Evolutionary conservation across 495 filamentous ascomycete species (phyloP).

Genomic region (Neurospora sp.): DNA sequence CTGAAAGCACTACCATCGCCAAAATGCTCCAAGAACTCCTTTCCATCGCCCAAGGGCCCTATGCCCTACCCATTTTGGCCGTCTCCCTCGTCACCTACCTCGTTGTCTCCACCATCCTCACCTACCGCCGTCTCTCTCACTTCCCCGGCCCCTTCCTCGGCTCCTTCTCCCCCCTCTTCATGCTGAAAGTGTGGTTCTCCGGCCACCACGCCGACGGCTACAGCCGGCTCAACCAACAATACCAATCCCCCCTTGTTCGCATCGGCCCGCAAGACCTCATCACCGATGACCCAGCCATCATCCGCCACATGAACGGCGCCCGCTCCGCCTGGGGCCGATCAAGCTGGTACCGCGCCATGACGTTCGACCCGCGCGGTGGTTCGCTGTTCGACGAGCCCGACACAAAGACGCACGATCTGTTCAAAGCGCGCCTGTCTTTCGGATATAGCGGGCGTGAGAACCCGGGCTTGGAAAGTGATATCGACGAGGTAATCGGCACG

Average conservation of each 20-base stretch:
- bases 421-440: conserved; percentile 17
- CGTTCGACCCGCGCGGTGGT: conserved; percentile 36
- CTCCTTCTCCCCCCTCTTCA: conserved; percentile 14
- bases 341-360: conserved; percentile 24
- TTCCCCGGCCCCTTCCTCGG: conserved; percentile 16
- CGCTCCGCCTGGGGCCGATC: conserved; percentile 24
- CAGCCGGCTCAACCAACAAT: neutral
- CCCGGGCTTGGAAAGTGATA: conserved; percentile 25
- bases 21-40: neutral
- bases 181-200: conserved; percentile 1
- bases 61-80: neutral
- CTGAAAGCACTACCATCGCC: neutral
- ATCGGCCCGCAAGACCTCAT: conserved; percentile 30
- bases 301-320: conserved; percentile 27
- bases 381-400: conserved; percentile 33
- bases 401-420: conserved; percentile 22
- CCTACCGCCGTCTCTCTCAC: conserved; percentile 17
- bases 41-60: neutral
- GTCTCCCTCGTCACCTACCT: neutral
- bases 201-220: neutral
- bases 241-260: conserved; percentile 16
- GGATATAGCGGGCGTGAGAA: conserved; percentile 38
- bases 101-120: conserved; percentile 1
- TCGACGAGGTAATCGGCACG: conserved; percentile 28
- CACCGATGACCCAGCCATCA: conserved; percentile 29